Evolutionary conservation across 2,329 filamentous ascomycete species (phyloP).

Genomic region (Exophiala lecanii-corni): DNA sequence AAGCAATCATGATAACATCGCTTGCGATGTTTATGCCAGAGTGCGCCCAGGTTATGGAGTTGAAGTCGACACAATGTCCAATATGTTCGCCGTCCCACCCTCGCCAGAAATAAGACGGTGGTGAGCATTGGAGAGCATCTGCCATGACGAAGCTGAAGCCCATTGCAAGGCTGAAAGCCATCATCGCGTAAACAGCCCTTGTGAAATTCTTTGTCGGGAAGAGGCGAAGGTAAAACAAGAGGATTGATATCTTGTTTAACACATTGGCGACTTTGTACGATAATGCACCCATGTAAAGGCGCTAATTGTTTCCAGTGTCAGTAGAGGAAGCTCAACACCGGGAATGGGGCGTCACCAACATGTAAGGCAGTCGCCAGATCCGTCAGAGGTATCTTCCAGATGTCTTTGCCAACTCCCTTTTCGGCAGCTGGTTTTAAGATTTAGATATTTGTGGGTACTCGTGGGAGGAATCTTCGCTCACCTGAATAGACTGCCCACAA

Average conservation of each 20-base stretch:
- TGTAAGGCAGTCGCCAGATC: too few relatives aligned
- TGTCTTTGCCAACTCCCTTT: too few relatives aligned
- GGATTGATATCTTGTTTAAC: not conserved
- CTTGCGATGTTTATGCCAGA: not conserved
- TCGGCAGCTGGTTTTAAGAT: too few relatives aligned
- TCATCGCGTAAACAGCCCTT: not conserved
- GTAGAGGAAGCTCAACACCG: too few relatives aligned
- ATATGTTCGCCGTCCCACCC: not conserved
- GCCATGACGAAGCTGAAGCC: not conserved
- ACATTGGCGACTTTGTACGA: constrained; percentile 1
- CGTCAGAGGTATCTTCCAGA: too few relatives aligned
- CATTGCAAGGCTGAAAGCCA: not conserved
- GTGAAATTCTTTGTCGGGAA: not conserved
- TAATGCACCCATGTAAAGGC: too few relatives aligned
- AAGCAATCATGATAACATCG: not conserved
- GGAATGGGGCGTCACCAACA: too few relatives aligned
- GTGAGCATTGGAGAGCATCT: not conserved
- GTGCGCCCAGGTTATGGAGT: not conserved
- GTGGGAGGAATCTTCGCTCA: too few relatives aligned
- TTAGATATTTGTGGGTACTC: too few relatives aligned
- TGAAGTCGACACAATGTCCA: not conserved
- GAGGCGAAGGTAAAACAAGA: not conserved
- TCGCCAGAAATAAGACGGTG: not conserved
- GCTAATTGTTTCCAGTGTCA: too few relatives aligned
- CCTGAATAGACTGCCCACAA: too few relatives aligned